Conservation (phyloP, 2,329 filamentous ascomycete genomes). For the Ceratocystis colombiana region DNA sequence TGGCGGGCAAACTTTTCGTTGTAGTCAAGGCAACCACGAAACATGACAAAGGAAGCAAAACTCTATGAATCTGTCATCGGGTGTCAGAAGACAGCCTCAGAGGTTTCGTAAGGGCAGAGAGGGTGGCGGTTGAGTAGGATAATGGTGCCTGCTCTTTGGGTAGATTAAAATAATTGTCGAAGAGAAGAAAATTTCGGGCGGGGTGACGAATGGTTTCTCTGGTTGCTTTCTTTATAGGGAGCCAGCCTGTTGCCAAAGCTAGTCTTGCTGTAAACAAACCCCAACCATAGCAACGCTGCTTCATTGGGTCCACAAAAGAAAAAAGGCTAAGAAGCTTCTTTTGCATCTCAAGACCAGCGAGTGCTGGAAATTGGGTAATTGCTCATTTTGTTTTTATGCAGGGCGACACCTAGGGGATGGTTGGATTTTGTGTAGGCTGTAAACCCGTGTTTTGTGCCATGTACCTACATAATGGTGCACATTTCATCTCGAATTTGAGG, state of each 20-base stretch:
- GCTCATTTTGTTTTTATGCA: conserved; percentile 11
- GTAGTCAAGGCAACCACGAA: not conserved
- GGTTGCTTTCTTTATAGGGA: not conserved
- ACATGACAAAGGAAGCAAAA: not conserved
- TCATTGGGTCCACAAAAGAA: not conserved
- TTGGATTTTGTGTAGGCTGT: not conserved
- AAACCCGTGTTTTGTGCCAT: not conserved
- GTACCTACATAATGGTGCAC: not conserved
- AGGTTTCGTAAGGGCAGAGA: not conserved
- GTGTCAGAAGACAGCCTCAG: not conserved
- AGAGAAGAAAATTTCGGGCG: too few relatives aligned
- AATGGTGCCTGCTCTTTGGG: too few relatives aligned
- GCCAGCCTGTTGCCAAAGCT: not conserved
- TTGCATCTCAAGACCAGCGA: not conserved
- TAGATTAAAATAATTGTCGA: too few relatives aligned
- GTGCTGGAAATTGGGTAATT: not conserved
- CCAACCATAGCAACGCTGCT: not conserved
- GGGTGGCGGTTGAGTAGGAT: not conserved
- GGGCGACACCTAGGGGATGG: not conserved
- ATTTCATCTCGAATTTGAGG: not conserved
- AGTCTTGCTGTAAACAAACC: not conserved
- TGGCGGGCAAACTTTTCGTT: not conserved
- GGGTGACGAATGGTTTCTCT: not conserved
- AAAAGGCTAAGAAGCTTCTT: not conserved
- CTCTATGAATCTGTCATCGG: not conserved